These are phyloP conservation scores for Drechslerella coelobrocha DNA, from an alignment of 2,329 filamentous ascomycete species.

Conservation along the genomic window DNA sequence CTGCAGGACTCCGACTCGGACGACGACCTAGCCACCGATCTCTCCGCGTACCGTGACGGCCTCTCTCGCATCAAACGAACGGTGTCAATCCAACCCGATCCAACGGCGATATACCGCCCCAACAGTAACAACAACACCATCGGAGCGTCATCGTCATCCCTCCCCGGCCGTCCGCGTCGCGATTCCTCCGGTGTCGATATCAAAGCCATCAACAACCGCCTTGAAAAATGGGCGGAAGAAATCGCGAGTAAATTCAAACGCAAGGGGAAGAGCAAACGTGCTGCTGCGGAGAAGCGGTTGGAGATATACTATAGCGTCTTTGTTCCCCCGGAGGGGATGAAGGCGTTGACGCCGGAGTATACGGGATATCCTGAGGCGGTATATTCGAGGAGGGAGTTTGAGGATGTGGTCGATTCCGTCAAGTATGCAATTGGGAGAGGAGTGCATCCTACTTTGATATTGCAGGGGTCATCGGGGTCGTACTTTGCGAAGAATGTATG, in stretches of 20 bases:
- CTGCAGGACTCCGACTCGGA: slow-evolving; percentile 76
- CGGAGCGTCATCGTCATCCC: slow-evolving; percentile 61
- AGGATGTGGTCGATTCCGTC: slow-evolving; percentile 88
- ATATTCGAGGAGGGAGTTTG: slow-evolving; percentile 82
- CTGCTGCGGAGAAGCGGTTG: slow-evolving; percentile 73
- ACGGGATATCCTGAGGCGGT: slow-evolving; percentile 67
- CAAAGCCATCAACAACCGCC: slow-evolving; percentile 93
- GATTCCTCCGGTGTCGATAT: slow-evolving; percentile 90
- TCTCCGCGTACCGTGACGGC: slow-evolving; percentile 35
- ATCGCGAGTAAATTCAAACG: slow-evolving; percentile 93
- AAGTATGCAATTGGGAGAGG: slow-evolving; percentile 85
- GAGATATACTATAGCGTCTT: slow-evolving; percentile 99
- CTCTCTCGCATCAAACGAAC: slow-evolving; percentile 65
- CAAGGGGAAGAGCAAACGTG: slow-evolving; percentile 26
- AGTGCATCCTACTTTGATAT: slow-evolving; percentile 92
- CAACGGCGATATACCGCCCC: slow-evolving; percentile 60
- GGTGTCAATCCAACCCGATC: slow-evolving; percentile 57
- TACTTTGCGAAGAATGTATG: slow-evolving; percentile 85
- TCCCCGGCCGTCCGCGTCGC: slow-evolving; percentile 66
- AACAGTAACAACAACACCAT: slow-evolving; percentile 57
- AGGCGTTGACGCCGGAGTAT: slow-evolving; percentile 67
- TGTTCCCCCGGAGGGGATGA: slow-evolving; percentile 87
- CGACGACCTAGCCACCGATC: slow-evolving; percentile 62
- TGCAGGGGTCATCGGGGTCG: slow-evolving; percentile 94
- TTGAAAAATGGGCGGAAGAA: slow-evolving; percentile 97